These are phyloP conservation scores for Fusarium burgessii DNA, from an alignment of 2,329 filamentous ascomycete genomes.

Conservation along the genomic window DNA sequence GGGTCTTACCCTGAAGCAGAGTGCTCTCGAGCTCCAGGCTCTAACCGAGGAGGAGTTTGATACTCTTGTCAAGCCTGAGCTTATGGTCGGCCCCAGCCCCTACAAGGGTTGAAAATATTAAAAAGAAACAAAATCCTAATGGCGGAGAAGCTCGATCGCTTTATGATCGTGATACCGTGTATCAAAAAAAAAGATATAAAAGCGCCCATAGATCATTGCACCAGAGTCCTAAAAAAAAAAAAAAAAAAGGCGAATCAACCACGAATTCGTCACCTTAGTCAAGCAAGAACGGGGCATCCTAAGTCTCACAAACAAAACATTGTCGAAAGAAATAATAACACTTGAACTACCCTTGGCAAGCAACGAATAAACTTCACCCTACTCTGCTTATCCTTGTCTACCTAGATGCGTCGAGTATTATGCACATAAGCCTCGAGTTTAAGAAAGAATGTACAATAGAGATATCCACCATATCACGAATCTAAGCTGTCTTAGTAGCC, in stretches of 20 bases:
- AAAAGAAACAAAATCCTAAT: not conserved
- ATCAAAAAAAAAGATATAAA: slow-evolving; percentile 12
- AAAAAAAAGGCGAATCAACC: not conserved
- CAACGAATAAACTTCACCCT: not conserved
- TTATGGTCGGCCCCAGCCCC: slow-evolving; percentile 88
- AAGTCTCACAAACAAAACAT: not conserved
- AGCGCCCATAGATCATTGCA: slow-evolving; percentile 16
- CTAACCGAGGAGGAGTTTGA: slow-evolving; percentile 92
- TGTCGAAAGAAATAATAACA: slow-evolving; percentile 3
- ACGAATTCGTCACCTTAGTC: not conserved
- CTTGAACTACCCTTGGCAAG: not conserved
- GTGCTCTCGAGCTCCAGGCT: slow-evolving; percentile 91
- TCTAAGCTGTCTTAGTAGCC: too few relatives aligned
- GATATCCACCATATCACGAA: not conserved
- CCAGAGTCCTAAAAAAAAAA: not conserved
- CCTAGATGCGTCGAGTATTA: not conserved
- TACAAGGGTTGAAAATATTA: slow-evolving; percentile 59
- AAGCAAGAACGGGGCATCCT: not conserved
- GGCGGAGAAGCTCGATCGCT: not conserved
- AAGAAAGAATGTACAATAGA: not conserved
- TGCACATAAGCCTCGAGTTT: not conserved
- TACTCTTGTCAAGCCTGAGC: slow-evolving; percentile 86
- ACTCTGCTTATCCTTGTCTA: not conserved
- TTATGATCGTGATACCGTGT: slow-evolving; percentile 14
- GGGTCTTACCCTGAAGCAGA: slow-evolving; percentile 91